A percentile compares a stretch with the other conserved stretches of the same genome.
These are phyloP conservation scores for Leishmania tarentolae DNA, from an alignment of 208 protist genomes.

Conservation along the genomic window DNA sequence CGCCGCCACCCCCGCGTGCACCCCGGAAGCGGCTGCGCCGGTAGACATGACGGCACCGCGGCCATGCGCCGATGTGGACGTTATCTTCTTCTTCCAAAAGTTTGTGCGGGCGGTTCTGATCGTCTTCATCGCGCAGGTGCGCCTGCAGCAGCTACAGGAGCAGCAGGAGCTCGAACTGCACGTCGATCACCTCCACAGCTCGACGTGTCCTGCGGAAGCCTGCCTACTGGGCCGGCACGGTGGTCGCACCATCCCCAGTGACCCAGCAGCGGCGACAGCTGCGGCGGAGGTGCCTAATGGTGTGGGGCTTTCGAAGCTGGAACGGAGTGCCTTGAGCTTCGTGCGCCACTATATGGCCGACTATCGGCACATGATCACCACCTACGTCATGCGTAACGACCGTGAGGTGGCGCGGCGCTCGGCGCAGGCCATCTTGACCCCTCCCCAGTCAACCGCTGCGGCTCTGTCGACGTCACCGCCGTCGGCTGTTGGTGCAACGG, in stretches of 20 bases:
- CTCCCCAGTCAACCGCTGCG: not conserved
- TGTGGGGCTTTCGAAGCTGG: constrained; percentile 32
- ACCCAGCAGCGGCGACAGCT: not conserved
- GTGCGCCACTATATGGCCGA: constrained; percentile 39
- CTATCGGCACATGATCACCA: constrained; percentile 48
- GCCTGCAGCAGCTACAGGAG: constrained; percentile 20
- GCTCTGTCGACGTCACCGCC: not conserved
- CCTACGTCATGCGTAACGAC: constrained; percentile 62
- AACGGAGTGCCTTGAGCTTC: constrained; percentile 47
- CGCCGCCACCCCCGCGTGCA: not conserved
- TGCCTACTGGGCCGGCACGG: constrained; percentile 6
- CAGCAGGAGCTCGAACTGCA: constrained; percentile 28
- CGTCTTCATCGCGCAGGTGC: constrained; percentile 56
- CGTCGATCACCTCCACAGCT: constrained; percentile 6
- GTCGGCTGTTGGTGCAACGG: not conserved
- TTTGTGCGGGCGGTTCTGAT: constrained; percentile 64
- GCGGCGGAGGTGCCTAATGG: not conserved
- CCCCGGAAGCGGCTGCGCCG: not conserved
- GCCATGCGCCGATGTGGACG: constrained; percentile 13
- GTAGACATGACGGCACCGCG: not conserved
- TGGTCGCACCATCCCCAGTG: not conserved
- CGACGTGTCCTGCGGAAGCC: constrained; percentile 9
- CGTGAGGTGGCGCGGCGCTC: constrained; percentile 62
- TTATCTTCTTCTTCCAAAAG: constrained; percentile 48
- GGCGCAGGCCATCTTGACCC: constrained; percentile 46